These are phyloP conservation scores for Amanita phalloides DNA, from an alignment of 768 basidiomycete genomes.

Conservation along the genomic window DNA sequence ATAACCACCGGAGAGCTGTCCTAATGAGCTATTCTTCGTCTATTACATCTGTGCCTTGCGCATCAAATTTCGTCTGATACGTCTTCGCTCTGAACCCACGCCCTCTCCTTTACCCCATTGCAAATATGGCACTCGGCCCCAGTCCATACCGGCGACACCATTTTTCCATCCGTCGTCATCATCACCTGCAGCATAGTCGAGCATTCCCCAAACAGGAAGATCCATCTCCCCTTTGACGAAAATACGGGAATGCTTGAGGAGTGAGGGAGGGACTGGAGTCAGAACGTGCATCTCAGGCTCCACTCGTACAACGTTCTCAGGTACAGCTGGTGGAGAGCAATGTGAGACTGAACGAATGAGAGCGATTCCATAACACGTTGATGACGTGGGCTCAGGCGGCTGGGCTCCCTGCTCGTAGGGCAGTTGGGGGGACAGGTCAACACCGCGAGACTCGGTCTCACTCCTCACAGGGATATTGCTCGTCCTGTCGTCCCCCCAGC, in stretches of 20 bases:
- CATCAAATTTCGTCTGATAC: constrained; percentile 83
- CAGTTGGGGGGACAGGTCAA: constrained; percentile 20
- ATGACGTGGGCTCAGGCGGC: constrained; percentile 46
- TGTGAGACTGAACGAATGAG: constrained; percentile 43
- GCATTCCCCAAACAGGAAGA: constrained; percentile 78
- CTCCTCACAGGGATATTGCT: not conserved
- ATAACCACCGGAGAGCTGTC: too few species aligned
- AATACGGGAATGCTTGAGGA: constrained; percentile 31
- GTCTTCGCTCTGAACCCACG: constrained; percentile 59
- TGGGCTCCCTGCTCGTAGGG: constrained; percentile 50
- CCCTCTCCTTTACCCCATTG: constrained; percentile 67
- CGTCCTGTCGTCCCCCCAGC: constrained; percentile 1
- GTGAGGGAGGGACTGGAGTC: constrained; percentile 53
- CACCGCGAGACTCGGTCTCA: constrained; percentile 19
- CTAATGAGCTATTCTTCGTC: not conserved
- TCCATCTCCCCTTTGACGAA: constrained; percentile 86
- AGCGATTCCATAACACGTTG: constrained; percentile 66
- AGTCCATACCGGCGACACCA: constrained; percentile 37
- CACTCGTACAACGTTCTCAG: constrained; percentile 7
- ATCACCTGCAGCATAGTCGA: constrained; percentile 35
- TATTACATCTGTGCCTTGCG: constrained; percentile 62
- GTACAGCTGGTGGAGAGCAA: not conserved
- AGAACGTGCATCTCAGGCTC: constrained; percentile 54
- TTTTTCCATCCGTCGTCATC: constrained; percentile 18
- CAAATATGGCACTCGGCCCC: constrained; percentile 59